Percentiles rank a stretch among this genome's conserved stretches.
phyloP scores from a whole-genome alignment of 805 yeast species.

The Candida verbasci region DNA sequence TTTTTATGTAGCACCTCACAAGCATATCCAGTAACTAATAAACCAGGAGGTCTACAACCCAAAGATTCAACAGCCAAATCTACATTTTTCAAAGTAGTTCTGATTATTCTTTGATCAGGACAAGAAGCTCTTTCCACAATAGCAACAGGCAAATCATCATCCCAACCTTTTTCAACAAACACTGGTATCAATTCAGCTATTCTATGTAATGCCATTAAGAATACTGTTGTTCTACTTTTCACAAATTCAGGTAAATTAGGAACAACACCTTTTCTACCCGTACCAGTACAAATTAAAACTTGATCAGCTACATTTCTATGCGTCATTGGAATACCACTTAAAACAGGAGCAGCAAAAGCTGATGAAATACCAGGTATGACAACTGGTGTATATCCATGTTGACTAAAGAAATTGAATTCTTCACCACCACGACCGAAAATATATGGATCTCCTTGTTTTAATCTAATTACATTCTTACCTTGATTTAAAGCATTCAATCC shows the following conservation, averaged over 20 bases:
- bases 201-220: constrained; percentile 86
- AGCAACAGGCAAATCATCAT: constrained; percentile 67
- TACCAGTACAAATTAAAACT: constrained; percentile 89
- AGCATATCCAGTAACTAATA: constrained; percentile 75
- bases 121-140: constrained; percentile 90
- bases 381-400: constrained; percentile 63
- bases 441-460: constrained; percentile 96
- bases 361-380: constrained; percentile 90
- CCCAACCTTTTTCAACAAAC: constrained; percentile 55
- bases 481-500: constrained; percentile 61
- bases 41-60: constrained; percentile 92
- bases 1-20: constrained; percentile 49
- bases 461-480: constrained; percentile 78
- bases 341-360: constrained; percentile 82
- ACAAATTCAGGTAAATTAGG: constrained; percentile 77
- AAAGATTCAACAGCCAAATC: constrained; percentile 68
- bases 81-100: constrained; percentile 65
- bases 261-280: constrained; percentile 81
- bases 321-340: constrained; percentile 82
- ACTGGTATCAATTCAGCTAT: constrained; percentile 51
- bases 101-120: constrained; percentile 81
- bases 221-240: constrained; percentile 72
- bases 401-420: constrained; percentile 66
- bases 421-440: constrained; percentile 97
- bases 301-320: constrained; percentile 92